phyloP scores from a whole-genome alignment of 345 rosid species.

The Pseudoturritis turrita region DNA sequence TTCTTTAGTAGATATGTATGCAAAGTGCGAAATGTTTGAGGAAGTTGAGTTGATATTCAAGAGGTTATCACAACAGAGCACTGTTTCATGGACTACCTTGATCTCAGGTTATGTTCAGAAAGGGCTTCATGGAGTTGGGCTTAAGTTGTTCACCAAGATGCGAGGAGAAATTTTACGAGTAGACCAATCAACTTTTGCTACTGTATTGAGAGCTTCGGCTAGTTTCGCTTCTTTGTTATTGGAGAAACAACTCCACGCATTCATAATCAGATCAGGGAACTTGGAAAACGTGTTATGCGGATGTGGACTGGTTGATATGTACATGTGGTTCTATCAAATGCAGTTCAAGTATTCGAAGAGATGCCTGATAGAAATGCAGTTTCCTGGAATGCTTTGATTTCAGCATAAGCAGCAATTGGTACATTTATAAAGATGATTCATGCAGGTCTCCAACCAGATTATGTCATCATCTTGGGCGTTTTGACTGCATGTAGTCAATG shows the following conservation, averaged over 20 bases:
- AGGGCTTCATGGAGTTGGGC: conserved; percentile 64
- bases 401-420: conserved; percentile 56
- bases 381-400: conserved; percentile 82
- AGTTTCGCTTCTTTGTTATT: conserved; percentile 59
- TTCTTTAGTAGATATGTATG: conserved; percentile 91
- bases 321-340: conserved; percentile 73
- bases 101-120: conserved; percentile 76
- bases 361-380: conserved; percentile 75
- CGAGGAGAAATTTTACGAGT: conserved; percentile 38
- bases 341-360: conserved; percentile 58
- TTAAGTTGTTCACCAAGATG: conserved; percentile 63
- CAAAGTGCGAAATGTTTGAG: conserved; percentile 63
- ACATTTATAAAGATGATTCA: conserved; percentile 57
- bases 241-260: conserved; percentile 67
- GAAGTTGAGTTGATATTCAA: conserved; percentile 56
- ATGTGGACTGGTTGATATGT: conserved; percentile 74
- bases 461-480: conserved; percentile 62
- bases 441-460: conserved; percentile 65
- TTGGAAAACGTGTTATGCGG: conserved; percentile 64
- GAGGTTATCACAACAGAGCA: conserved; percentile 43
- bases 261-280: conserved; percentile 62
- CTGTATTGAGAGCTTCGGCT: conserved; percentile 72
- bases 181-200: conserved; percentile 88
- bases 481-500: conserved; percentile 83
- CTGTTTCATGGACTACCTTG: conserved; percentile 85